Evolutionary conservation across 352 stramenopile species (phyloP).

Genomic region (Phytophthora tubulina): DNA sequence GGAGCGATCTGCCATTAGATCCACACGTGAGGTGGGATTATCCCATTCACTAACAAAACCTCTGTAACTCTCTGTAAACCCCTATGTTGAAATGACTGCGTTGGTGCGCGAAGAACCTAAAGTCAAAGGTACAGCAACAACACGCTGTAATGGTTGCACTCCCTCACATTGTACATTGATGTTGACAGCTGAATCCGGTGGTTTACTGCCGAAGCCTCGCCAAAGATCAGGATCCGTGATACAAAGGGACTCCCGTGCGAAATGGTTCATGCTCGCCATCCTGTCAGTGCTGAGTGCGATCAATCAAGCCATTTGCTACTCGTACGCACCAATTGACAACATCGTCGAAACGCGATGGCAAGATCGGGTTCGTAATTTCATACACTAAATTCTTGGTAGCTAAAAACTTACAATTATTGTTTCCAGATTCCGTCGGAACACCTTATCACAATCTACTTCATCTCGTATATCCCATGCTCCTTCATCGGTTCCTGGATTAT

Average conservation of each 20-base stretch:
- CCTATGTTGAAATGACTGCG: too few species aligned
- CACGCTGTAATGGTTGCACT: too few species aligned
- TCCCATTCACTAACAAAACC: too few species aligned
- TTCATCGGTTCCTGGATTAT: conserved; percentile 84
- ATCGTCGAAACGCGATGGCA: conserved; percentile 63
- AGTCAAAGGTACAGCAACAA: too few species aligned
- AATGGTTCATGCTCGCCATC: conserved; percentile 75
- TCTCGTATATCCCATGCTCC: conserved; percentile 81
- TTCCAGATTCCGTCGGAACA: conserved; percentile 68
- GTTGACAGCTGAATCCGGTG: neutral
- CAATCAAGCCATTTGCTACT: conserved; percentile 82
- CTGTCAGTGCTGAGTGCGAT: conserved; percentile 66
- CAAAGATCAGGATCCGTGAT: neutral
- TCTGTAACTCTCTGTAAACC: too few species aligned
- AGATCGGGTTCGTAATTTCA: conserved; percentile 37
- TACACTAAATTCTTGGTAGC: neutral
- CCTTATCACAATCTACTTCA: conserved; percentile 81
- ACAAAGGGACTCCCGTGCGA: conserved; percentile 19
- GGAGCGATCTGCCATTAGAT: too few species aligned
- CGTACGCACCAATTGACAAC: conserved; percentile 71
- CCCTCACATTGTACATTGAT: too few species aligned
- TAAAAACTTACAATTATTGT: neutral
- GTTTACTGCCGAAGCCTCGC: neutral
- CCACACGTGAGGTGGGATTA: too few species aligned
- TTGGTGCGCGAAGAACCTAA: too few species aligned